Evolutionary conservation across 495 filamentous ascomycete genomes (phyloP).

Genomic region (Aspergillus haitiensis): DNA sequence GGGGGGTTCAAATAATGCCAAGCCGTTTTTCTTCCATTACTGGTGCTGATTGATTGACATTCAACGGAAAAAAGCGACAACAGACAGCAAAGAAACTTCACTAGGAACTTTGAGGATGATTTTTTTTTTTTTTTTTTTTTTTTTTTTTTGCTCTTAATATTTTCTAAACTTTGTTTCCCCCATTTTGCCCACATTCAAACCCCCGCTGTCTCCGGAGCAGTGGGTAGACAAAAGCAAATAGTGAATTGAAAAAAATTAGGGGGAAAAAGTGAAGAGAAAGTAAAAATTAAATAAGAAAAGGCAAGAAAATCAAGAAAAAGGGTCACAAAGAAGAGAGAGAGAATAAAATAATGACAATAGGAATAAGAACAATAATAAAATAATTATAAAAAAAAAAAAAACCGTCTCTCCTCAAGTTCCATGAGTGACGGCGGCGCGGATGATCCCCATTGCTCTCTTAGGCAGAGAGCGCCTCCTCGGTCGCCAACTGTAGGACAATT

Average conservation of each 20-base stretch:
- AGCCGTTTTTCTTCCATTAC: constrained; percentile 27
- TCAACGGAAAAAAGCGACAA: constrained; percentile 1
- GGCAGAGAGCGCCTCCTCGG: constrained; percentile 20
- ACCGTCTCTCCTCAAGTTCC: constrained; percentile 7
- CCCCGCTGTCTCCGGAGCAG: constrained; percentile 18
- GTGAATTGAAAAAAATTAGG: constrained; percentile 9
- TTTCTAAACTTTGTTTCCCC: neutral
- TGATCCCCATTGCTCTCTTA: constrained; percentile 24
- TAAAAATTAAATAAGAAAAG: neutral
- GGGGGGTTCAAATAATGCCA: constrained; percentile 37
- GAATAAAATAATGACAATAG: constrained; percentile 2
- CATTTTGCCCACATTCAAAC: neutral
- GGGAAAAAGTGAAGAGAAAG: neutral
- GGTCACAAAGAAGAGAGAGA: neutral
- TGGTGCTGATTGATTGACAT: constrained; percentile 35
- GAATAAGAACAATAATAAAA: neutral
- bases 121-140: constrained; percentile 14
- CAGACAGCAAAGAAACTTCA: constrained; percentile 12
- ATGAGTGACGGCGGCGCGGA: constrained; percentile 26
- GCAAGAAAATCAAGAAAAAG: neutral
- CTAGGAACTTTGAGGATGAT: constrained; percentile 2
- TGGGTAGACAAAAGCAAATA: constrained; percentile 15
- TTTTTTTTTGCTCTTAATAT: constrained; percentile 8
- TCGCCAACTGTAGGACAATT: constrained; percentile 16
- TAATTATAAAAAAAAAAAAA: constrained; percentile 12